Evolutionary conservation across 2,329 filamentous ascomycete genomes (phyloP).

Genomic region (Colletotrichum euphorbiae): DNA sequence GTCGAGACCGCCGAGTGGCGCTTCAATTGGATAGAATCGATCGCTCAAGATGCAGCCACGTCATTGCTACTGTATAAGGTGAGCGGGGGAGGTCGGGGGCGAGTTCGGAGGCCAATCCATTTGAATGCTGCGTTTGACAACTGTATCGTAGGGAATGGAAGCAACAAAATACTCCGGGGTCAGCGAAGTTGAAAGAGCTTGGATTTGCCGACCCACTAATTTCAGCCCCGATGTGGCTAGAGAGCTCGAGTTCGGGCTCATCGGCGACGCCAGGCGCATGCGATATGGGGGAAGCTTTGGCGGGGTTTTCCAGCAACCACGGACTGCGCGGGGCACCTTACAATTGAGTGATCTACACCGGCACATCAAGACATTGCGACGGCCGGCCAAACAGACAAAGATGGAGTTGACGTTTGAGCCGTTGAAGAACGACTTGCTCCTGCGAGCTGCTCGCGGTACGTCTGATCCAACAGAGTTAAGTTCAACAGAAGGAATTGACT

Average conservation of each 20-base stretch:
- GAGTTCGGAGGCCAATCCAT: conserved; percentile 11
- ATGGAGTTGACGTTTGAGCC: conserved; percentile 83
- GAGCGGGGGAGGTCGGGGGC: background rate
- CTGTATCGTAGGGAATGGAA: conserved; percentile 8
- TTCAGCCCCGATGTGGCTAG: conserved; percentile 28
- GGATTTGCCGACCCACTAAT: conserved; percentile 18
- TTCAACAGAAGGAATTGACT: conserved; percentile 35
- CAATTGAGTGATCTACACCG: conserved; percentile 26
- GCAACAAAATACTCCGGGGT: conserved; percentile 3
- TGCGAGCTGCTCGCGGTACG: conserved; percentile 89
- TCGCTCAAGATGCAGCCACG: background rate
- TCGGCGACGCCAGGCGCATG: conserved; percentile 12
- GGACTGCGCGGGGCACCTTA: conserved; percentile 23
- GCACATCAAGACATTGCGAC: conserved; percentile 24
- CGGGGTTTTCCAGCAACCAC: conserved; percentile 34
- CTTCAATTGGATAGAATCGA: background rate
- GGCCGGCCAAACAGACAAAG: conserved; percentile 48
- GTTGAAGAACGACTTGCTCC: conserved; percentile 90
- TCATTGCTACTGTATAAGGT: background rate
- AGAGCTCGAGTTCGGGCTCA: conserved; percentile 9
- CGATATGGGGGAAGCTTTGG: conserved; percentile 29
- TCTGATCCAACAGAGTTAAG: conserved; percentile 33
- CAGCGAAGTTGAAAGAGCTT: conserved; percentile 17
- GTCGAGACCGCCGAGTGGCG: background rate
- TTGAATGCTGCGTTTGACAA: background rate